Conservation (phyloP, 1,139 yeast genomes). For the Kodamaea sp. region DNA sequence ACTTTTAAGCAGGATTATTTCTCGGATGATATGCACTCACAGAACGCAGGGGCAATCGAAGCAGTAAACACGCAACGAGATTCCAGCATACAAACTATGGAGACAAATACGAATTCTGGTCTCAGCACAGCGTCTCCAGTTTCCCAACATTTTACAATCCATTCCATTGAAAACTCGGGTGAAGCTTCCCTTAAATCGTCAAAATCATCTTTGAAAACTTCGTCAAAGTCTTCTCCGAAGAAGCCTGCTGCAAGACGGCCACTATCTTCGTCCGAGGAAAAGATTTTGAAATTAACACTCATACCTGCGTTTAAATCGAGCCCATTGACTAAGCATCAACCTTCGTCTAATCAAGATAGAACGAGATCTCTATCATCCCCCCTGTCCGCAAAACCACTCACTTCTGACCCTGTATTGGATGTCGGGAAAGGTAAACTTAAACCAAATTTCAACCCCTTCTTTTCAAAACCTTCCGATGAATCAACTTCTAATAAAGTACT, state of each 20-base stretch:
- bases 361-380: constrained; percentile 4
- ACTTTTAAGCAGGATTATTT: constrained; percentile 20
- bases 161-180: neutral
- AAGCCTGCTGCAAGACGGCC: constrained; percentile 25
- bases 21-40: constrained; percentile 12
- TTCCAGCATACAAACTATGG: too few relatives aligned
- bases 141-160: constrained; percentile 1
- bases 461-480: too few relatives aligned
- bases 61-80: too few relatives aligned
- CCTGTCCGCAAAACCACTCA: constrained; percentile 4
- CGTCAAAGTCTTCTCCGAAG: constrained; percentile 8
- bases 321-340: neutral
- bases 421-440: too few relatives aligned
- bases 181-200: constrained; percentile 3
- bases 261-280: constrained; percentile 31
- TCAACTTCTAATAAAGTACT: too few relatives aligned
- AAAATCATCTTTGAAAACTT: constrained; percentile 1
- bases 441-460: constrained; percentile 1
- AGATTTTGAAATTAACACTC: constrained; percentile 28
- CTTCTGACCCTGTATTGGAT: constrained; percentile 1
- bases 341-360: too few relatives aligned
- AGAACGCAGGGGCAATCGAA: constrained; percentile 2
- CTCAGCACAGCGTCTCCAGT: neutral
- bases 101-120: too few relatives aligned
- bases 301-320: constrained; percentile 28